Evolutionary conservation across 345 rosid genomes (phyloP).

Genomic region (Erucastrum elatum): DNA sequence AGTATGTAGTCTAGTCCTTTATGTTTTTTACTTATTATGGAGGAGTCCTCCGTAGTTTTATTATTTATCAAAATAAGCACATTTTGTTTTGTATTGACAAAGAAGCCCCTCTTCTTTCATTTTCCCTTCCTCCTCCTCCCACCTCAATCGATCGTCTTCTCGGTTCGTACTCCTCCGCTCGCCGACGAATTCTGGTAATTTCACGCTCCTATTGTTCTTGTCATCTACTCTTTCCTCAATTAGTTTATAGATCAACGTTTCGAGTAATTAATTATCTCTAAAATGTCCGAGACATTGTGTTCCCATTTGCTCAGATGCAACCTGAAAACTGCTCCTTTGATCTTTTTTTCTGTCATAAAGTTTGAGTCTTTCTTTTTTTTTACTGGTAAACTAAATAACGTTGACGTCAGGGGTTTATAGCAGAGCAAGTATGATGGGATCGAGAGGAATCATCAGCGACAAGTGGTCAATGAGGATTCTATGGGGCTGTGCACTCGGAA

Average conservation of each 20-base stretch:
- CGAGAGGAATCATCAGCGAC: slow-evolving; percentile 63
- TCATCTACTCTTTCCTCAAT: neutral
- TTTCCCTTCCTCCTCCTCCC: slow-evolving; percentile 5
- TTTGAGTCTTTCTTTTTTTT: neutral
- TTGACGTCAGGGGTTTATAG: neutral
- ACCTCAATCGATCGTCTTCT: neutral
- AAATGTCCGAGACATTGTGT: neutral
- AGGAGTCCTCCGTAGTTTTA: neutral
- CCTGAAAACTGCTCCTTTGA: neutral
- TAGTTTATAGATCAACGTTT: neutral
- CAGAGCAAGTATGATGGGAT: slow-evolving; percentile 29
- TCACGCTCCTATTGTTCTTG: neutral
- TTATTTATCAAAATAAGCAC: neutral
- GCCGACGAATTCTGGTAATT: slow-evolving; percentile 28
- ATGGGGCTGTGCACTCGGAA: slow-evolving; percentile 55
- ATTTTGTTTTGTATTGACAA: slow-evolving; percentile 1
- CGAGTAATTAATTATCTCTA: neutral
- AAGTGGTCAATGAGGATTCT: slow-evolving; percentile 80
- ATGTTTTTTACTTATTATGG: neutral
- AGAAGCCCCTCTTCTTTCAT: neutral
- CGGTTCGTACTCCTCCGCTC: neutral
- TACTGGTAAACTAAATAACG: neutral
- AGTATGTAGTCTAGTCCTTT: neutral
- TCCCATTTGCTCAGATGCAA: neutral
- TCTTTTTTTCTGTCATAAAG: neutral